A percentile compares a stretch with the other conserved stretches of the same genome.
These are phyloP conservation scores for Phytophthora crassamura DNA, from an alignment of 352 stramenopile species.

Conservation along the genomic window DNA sequence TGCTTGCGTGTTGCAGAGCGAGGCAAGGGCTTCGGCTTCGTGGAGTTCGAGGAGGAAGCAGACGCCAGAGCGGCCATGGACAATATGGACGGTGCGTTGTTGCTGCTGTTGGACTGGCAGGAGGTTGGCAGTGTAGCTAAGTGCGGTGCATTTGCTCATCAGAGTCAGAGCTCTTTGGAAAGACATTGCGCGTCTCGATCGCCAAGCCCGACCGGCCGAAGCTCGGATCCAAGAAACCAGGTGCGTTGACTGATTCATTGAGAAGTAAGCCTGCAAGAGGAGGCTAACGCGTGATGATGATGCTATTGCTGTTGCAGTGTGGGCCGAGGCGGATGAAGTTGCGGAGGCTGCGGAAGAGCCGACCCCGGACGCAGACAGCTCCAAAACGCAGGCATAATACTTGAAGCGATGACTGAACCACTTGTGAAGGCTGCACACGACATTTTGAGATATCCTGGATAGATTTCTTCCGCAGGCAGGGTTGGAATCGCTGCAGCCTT, in stretches of 20 bases:
- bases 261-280: background rate
- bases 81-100: slow-evolving; percentile 93
- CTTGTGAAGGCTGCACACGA: background rate
- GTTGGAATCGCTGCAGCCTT: too few relatives aligned
- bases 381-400: slow-evolving; percentile 9
- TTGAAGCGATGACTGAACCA: background rate
- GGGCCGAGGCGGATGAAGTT: slow-evolving; percentile 59
- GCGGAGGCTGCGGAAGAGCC: slow-evolving; percentile 22
- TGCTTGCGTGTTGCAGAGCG: slow-evolving; percentile 43
- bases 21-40: slow-evolving; percentile 94
- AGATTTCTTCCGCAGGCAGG: too few relatives aligned
- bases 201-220: slow-evolving; percentile 87
- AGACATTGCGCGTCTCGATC: slow-evolving; percentile 92
- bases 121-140: slow-evolving; percentile 1
- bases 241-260: slow-evolving; percentile 34
- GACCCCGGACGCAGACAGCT: background rate
- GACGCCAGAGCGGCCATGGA: slow-evolving; percentile 93
- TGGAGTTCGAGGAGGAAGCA: slow-evolving; percentile 92
- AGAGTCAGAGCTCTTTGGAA: slow-evolving; percentile 93
- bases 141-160: background rate
- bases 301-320: slow-evolving; percentile 48
- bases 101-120: background rate
- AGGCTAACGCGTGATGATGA: slow-evolving; percentile 1
- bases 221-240: slow-evolving; percentile 79
- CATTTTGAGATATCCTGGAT: too few relatives aligned